A percentile compares a stretch with the other conserved stretches of the same genome.
Evolutionary conservation across 2,329 filamentous ascomycete species (phyloP).

Genomic region (Sarocladium kiliense): DNA sequence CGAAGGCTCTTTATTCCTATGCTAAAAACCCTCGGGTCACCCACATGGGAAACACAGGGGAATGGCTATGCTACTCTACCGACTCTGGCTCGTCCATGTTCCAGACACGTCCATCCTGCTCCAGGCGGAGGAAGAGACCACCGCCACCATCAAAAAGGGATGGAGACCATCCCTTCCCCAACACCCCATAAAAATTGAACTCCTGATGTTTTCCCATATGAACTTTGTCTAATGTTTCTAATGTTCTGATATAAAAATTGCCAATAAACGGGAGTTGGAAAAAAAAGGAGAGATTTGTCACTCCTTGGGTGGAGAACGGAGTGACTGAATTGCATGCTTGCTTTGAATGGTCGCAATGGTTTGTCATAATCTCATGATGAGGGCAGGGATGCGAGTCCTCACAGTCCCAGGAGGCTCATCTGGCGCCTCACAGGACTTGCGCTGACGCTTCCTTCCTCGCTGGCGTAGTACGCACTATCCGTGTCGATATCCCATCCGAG

Average conservation of each 20-base stretch:
- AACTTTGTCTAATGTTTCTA: not conserved
- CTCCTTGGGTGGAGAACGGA: too few relatives aligned
- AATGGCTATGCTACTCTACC: too few relatives aligned
- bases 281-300: not conserved
- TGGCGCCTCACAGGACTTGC: conserved; percentile 66
- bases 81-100: not conserved
- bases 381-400: not conserved
- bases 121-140: not conserved
- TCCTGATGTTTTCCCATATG: not conserved
- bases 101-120: conserved; percentile 4
- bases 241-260: not conserved
- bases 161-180: not conserved
- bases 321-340: conserved; percentile 4
- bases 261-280: not conserved
- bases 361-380: conserved; percentile 6
- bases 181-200: not conserved
- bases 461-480: conserved; percentile 66
- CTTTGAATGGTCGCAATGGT: not conserved
- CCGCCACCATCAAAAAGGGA: too few relatives aligned
- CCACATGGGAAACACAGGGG: too few relatives aligned
- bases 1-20: too few relatives aligned
- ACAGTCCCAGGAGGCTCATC: conserved; percentile 63
- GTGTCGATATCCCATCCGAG: conserved; percentile 93
- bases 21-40: too few relatives aligned
- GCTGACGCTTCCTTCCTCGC: conserved; percentile 64